phyloP scores from a whole-genome alignment of 345 rosid genomes.

The Syzygium oleosum region DNA sequence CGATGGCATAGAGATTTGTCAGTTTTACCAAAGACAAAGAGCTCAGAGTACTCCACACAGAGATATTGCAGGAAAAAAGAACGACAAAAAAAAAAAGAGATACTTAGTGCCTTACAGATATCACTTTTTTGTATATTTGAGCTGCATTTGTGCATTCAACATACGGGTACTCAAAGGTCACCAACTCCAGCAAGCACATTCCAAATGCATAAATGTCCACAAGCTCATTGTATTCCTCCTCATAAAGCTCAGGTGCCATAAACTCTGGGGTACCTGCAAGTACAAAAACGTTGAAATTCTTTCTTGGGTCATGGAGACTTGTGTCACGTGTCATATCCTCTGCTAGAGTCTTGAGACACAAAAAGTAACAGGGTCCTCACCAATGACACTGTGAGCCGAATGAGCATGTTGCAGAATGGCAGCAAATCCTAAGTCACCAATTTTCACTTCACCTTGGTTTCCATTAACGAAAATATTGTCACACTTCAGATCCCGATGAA shows the following conservation, averaged over 20 bases:
- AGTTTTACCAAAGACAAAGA: neutral
- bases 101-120: constrained; percentile 44
- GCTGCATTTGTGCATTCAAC: constrained; percentile 88
- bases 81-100: neutral
- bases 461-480: constrained; percentile 97
- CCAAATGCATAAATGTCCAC: constrained; percentile 97
- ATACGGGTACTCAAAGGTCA: constrained; percentile 88
- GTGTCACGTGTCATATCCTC: neutral
- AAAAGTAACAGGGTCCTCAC: constrained; percentile 17
- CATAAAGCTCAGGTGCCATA: constrained; percentile 99
- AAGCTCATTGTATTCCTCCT: constrained; percentile 93
- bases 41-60: neutral
- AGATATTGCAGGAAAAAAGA: neutral
- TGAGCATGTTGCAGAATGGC: constrained; percentile 62
- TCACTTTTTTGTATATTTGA: constrained; percentile 92
- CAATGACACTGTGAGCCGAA: constrained; percentile 86
- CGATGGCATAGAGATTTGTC: neutral
- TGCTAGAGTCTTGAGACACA: neutral
- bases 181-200: constrained; percentile 93
- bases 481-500: constrained; percentile 93
- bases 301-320: neutral
- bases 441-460: constrained; percentile 92
- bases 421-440: constrained; percentile 92
- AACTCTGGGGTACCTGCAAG: constrained; percentile 87
- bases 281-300: neutral